Evolutionary conservation across 2,329 filamentous ascomycete species (phyloP), one percentile per base, ranked within the genome.

Genomic region (Whalleya microplaca): DNA sequence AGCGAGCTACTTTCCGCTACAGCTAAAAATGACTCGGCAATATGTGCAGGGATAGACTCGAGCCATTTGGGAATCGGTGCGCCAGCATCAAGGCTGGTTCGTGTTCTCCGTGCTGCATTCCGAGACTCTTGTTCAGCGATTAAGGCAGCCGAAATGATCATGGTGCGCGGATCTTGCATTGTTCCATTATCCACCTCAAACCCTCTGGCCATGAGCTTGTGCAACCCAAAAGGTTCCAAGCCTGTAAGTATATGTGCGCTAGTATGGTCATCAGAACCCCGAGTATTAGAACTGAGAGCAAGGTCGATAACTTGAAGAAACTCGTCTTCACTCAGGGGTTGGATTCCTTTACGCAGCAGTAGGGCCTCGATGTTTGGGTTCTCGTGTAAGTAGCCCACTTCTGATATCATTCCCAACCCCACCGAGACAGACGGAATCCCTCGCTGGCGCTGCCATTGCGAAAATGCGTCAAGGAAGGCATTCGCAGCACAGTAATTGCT

Each of bases 401-500:
- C 75, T 0, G 68, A 68, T 21, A 79, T 69, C 65, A 76, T 68
- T 1, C 68, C 67, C 0, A 73, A 45, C 1, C 64, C 66, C 0
- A 73, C 19, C 0, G 70, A 69, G 0, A 60, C 48, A 2, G 63
- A 64, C 2, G 70, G 53, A 1, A 70, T 63, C 1, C 70, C 71
- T 1, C 64, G 62, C 3, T 44, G 40, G 1, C 64, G 55, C 3
- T 71, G 63, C 45, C 69, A 69, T 1, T 63, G 45, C 0, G 70
- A 65, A 29, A 75, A 69, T 1, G 65, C 61, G 47, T 77, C 74
- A 1, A 75, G 66, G 59, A 71, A 76, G 8, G 59, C 64, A 53
- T 77, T 77, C 2, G 67, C 69, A 0, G 73, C 68, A n/a, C 66
- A 69, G 45, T 78, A 78, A 41, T 75, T 75, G 21, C 56, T 61